Conservation (phyloP, 495 filamentous ascomycete genomes). For the Podospora bellae-mahoneyi region DNA sequence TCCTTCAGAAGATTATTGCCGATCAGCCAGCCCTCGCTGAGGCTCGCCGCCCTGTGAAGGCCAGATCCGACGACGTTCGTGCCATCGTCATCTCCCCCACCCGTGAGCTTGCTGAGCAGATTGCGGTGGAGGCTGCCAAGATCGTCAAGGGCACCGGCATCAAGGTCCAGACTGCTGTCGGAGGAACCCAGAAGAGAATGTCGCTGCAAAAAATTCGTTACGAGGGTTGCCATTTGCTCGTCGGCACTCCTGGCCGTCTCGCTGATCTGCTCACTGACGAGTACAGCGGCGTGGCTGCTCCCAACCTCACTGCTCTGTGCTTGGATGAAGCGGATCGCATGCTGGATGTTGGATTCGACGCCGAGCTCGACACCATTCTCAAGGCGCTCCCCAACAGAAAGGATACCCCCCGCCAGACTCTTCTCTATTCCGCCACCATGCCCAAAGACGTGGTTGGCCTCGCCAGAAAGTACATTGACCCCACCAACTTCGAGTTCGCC, state of each 20-base stretch:
- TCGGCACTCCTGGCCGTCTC: constrained; percentile 88
- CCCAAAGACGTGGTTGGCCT: constrained; percentile 76
- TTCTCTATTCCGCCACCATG: constrained; percentile 92
- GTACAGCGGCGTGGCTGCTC: constrained; percentile 60
- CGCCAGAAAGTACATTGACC: constrained; percentile 55
- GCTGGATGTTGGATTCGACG: constrained; percentile 84
- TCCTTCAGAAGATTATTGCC: constrained; percentile 67
- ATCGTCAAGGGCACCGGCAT: constrained; percentile 65
- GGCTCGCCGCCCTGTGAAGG: constrained; percentile 20
- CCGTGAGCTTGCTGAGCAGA: constrained; percentile 92
- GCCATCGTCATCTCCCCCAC: constrained; percentile 92
- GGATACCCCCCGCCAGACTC: constrained; percentile 70
- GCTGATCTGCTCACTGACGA: constrained; percentile 77
- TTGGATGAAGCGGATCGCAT: constrained; percentile 94
- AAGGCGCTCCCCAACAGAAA: constrained; percentile 57
- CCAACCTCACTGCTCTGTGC: constrained; percentile 73
- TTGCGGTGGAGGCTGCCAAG: constrained; percentile 75
- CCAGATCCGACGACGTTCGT: constrained; percentile 66
- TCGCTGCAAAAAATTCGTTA: constrained; percentile 60
- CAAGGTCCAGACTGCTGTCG: constrained; percentile 80
- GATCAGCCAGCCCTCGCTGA: constrained; percentile 51
- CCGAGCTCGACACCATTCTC: constrained; percentile 70
- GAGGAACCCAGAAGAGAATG: constrained; percentile 70
- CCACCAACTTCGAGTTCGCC: constrained; percentile 69
- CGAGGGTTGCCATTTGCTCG: constrained; percentile 81